Evolutionary conservation across 2,329 filamentous ascomycete species (phyloP).

Genomic region (Aspergillus pseudoterreus): DNA sequence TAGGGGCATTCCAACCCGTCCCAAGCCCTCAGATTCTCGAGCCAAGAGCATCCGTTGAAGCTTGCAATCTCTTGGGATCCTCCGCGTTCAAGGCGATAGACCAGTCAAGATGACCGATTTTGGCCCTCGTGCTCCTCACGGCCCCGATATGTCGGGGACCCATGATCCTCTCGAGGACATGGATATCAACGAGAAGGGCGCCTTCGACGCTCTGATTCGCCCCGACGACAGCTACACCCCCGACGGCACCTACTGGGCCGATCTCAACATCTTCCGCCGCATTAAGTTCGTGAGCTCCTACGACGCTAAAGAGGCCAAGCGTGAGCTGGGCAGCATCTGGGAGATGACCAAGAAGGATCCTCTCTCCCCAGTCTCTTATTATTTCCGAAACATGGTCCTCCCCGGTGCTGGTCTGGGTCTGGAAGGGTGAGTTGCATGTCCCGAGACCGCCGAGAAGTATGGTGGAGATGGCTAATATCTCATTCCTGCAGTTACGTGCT

Average conservation of each 20-base stretch:
- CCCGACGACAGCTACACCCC: slow-evolving; percentile 84
- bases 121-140: slow-evolving; percentile 44
- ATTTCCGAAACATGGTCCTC: slow-evolving; percentile 85
- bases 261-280: slow-evolving; percentile 68
- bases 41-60: slow-evolving; percentile 11
- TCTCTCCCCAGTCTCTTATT: slow-evolving; percentile 76
- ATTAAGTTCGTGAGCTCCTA: slow-evolving; percentile 71
- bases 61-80: slow-evolving; percentile 5
- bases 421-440: slow-evolving; percentile 59
- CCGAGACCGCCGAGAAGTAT: neutral
- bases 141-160: slow-evolving; percentile 44
- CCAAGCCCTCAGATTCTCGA: slow-evolving; percentile 10
- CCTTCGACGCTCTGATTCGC: slow-evolving; percentile 76
- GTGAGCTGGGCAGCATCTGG: slow-evolving; percentile 66
- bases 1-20: slow-evolving; percentile 6
- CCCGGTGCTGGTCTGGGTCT: slow-evolving; percentile 88
- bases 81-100: neutral
- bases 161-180: slow-evolving; percentile 48
- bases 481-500: slow-evolving; percentile 69
- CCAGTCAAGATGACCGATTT: slow-evolving; percentile 31
- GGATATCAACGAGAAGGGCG: slow-evolving; percentile 55
- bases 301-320: slow-evolving; percentile 65
- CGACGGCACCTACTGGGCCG: slow-evolving; percentile 89
- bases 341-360: slow-evolving; percentile 83
- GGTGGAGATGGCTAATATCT: neutral